A percentile compares a stretch with the other conserved stretches of the same genome.
Conservation (phyloP, 306 rosid genomes). For the Fragaria ananassa region DNA sequence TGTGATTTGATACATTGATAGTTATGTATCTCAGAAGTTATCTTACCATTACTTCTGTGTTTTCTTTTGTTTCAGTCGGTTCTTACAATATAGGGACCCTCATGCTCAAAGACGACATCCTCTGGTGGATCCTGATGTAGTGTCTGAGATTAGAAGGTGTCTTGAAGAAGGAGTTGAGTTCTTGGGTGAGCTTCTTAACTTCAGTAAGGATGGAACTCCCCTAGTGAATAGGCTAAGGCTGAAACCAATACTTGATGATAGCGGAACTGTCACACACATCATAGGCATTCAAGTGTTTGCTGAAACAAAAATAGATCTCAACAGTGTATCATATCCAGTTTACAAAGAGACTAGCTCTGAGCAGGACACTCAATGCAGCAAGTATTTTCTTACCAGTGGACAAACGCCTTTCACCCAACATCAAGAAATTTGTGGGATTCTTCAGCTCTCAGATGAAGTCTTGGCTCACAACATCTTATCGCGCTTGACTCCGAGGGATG, state of each 20-base stretch:
- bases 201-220: constrained; percentile 90
- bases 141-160: constrained; percentile 90
- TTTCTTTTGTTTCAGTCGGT: constrained; percentile 60
- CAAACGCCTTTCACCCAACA: constrained; percentile 40
- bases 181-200: constrained; percentile 91
- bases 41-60: background rate
- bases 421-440: constrained; percentile 77
- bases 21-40: background rate
- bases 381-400: constrained; percentile 39
- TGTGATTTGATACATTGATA: background rate
- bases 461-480: constrained; percentile 92
- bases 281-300: constrained; percentile 87
- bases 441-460: constrained; percentile 95
- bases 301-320: constrained; percentile 82
- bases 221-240: constrained; percentile 77
- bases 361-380: constrained; percentile 42
- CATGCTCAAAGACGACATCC: constrained; percentile 95
- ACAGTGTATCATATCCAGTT: constrained; percentile 78
- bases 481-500: constrained; percentile 93
- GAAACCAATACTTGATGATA: constrained; percentile 79
- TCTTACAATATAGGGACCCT: constrained; percentile 90
- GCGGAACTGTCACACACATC: constrained; percentile 77
- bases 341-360: constrained; percentile 67
- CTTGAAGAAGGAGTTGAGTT: constrained; percentile 82
- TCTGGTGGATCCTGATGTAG: constrained; percentile 94